Evolutionary conservation across 805 yeast genomes (phyloP).

Genomic region (Metschnikowia gruessii): DNA sequence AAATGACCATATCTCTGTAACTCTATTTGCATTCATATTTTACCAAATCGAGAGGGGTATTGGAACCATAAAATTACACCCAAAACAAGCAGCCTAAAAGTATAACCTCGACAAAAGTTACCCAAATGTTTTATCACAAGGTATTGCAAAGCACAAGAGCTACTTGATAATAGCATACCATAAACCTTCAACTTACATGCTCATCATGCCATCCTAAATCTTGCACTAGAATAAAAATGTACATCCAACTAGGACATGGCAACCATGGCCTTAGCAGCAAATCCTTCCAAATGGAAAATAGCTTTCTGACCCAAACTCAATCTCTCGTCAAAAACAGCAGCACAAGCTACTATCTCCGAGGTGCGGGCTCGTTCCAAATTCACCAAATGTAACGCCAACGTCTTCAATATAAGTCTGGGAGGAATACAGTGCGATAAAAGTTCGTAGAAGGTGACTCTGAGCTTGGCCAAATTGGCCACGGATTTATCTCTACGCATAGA

Average conservation of each 20-base stretch:
- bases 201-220: background rate
- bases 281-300: conserved; percentile 93
- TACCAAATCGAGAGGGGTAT: no score
- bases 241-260: conserved; percentile 3
- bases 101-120: no score
- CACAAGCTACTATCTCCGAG: conserved; percentile 51
- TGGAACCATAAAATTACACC: no score
- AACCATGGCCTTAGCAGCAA: conserved; percentile 85
- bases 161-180: no score
- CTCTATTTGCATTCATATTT: no score
- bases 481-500: conserved; percentile 59
- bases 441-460: conserved; percentile 74
- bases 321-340: conserved; percentile 79
- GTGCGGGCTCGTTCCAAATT: conserved; percentile 32
- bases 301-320: conserved; percentile 82
- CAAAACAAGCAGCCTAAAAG: no score
- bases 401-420: conserved; percentile 72
- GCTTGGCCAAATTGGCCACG: conserved; percentile 57
- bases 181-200: background rate
- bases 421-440: conserved; percentile 92
- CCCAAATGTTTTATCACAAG: no score
- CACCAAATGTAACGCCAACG: conserved; percentile 44
- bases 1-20: no score
- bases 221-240: no score
- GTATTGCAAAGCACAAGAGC: no score